A percentile compares a stretch with the other conserved stretches of the same genome.
phyloP scores from a whole-genome alignment of 106 monocot species.

The Posidonia australis region DNA sequence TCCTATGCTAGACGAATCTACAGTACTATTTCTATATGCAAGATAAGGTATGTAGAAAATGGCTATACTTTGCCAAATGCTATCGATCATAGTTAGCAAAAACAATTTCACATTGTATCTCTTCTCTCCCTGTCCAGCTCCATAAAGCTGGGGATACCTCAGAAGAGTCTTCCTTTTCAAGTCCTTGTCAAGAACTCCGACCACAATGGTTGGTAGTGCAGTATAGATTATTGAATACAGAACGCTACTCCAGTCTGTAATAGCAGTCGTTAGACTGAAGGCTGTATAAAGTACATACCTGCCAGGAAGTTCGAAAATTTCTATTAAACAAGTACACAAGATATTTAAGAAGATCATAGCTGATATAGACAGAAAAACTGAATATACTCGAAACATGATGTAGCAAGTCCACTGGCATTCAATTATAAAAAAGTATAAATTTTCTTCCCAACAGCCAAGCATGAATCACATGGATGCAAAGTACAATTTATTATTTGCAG shows the following conservation, averaged over 20 bases:
- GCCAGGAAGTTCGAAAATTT: neutral
- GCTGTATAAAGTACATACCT: conserved; percentile 87
- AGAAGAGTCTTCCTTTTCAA: conserved; percentile 68
- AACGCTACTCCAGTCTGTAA: conserved; percentile 67
- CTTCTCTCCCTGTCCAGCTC: conserved; percentile 76
- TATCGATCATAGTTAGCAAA: conserved; percentile 58
- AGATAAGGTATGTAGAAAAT: conserved; percentile 63
- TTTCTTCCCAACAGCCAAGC: no score
- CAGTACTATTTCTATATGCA: conserved; percentile 44
- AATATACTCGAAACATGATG: no score
- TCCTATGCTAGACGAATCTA: conserved; percentile 58
- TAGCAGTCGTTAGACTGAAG: conserved; percentile 53
- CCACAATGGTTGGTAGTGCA: conserved; percentile 64
- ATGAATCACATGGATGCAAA: no score
- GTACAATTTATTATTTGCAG: no score
- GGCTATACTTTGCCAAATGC: conserved; percentile 70
- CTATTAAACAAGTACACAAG: neutral
- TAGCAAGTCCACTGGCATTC: no score
- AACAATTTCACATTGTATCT: conserved; percentile 73
- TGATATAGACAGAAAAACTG: neutral
- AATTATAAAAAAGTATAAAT: no score
- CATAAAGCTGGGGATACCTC: conserved; percentile 78
- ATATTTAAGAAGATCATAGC: neutral
- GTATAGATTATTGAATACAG: conserved; percentile 75
- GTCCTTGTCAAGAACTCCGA: conserved; percentile 81